Evolutionary conservation across 768 basidiomycete species (phyloP), one percentile per base, ranked within the genome.

Genomic region (Suillus paluster): DNA sequence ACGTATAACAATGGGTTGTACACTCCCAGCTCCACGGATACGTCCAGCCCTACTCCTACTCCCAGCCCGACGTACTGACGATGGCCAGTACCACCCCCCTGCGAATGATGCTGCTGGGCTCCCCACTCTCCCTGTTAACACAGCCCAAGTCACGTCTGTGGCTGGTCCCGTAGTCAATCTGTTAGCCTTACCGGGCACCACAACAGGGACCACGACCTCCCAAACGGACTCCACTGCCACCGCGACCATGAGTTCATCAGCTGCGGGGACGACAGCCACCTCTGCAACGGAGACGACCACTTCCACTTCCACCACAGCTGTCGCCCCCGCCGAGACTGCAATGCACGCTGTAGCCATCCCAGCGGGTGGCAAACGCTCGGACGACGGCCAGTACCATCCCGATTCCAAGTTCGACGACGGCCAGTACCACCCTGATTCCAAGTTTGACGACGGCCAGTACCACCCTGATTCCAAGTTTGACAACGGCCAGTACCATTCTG

Each of bases 1-100:
- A 63, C 70, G 30, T 71, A 60, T 39, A 61, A 69, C 44, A 59
- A 70, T 50, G 66, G 62, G 0, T 9, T 59, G 57, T 50, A 66
- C 19, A 56, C 58, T 34, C 57, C 44, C 4, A 42, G n/a, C 64
- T 10, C 30, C 23, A 21, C 64, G 25, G 5, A 27, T 11, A 5
- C 19, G 25, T 1, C 58, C 17, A 5, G 15, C 10, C n/a, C 58
- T 9, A 59, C 25, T 30, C 60, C 7, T 1, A 33, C 10, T 5
- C 41, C 17, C 50, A 38, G 27, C 11, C 10, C 19, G 49, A 50
- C 49, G 12, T 62, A 30, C 21, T n/a, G 68, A 60, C 12, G 62
- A 61, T 23, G 67, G 60, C 3, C 36, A 60, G 30, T 58, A 58
- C 41, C 53, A 65, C 41, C 66, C 69, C 45, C 45, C 21, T 46